Evolutionary conservation across 257 asterid species (phyloP), one percentile per base, ranked within the genome.

Genomic region (Eustoma russellianum): DNA sequence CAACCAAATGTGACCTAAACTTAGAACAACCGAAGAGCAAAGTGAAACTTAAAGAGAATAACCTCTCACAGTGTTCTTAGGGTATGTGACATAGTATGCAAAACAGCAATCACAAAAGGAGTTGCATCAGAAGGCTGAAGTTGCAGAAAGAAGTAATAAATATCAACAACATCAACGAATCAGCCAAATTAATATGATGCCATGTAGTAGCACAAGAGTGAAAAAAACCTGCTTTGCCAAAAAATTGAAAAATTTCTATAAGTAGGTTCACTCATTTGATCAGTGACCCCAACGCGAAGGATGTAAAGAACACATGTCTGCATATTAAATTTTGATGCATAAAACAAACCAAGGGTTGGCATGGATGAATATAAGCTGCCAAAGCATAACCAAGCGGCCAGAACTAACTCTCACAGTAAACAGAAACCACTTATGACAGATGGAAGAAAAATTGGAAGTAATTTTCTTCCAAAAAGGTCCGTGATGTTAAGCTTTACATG

Each of bases 31-130:
- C 7, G 43, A 38, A 38, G 9, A 38, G n/a, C n/a, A 38, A 38
- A 38, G 9, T 38, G 43, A 7, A 5, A 38, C 43, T 38, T 38
- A 7, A 38, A 38, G 12, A 38, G 43, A 8, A 38, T 8, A 38
- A 92, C 98, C 97, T 92, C 98, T 69, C 95, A 97, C 60, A 92
- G 80, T 70, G 95, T 92, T 70, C 70, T 87, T 73, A 88, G 61
- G 52, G 81, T 81, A 75, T 92, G 83, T 14, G 94, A 79, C 53
- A 92, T 64, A 59, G 95, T 87, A 48, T 95, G 80, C 52, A 92
- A 70, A 53, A 83, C 81, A 70, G 95, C 98, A 63, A 92, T 78
- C 44, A 67, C 74, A 93, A 92, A 80, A 74, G 94, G 93, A 70
- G 93, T 77, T 59, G 88, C 79, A 68, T 77, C 83, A 53, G 95